These are phyloP conservation scores for Leccinum sublutescens DNA, from an alignment of 768 basidiomycete species.

Conservation along the genomic window DNA sequence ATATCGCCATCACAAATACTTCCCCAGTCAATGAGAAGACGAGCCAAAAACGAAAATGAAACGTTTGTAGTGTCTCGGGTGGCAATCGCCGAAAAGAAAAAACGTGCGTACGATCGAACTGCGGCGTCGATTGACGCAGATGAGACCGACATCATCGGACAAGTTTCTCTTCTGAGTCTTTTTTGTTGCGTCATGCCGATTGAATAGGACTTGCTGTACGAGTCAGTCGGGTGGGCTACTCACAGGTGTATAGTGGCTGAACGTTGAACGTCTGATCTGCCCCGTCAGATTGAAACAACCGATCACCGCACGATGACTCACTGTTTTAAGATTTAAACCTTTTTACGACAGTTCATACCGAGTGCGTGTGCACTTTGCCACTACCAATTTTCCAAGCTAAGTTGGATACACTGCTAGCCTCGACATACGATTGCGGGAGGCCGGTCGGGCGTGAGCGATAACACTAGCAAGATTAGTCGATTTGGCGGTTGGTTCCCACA, in stretches of 20 bases:
- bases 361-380: background rate
- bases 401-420: background rate
- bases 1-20: background rate
- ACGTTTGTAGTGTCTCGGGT: background rate
- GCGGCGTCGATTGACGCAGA: background rate
- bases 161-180: background rate
- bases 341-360: background rate
- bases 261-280: conserved; percentile 11
- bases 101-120: background rate
- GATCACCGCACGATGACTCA: conserved; percentile 3
- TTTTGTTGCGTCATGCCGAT: background rate
- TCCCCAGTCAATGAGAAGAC: background rate
- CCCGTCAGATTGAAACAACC: conserved; percentile 12
- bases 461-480: background rate
- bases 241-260: conserved; percentile 3
- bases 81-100: background rate
- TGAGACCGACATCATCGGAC: conserved; percentile 8
- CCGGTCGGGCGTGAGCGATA: background rate
- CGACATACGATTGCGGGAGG: background rate
- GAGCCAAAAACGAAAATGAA: background rate
- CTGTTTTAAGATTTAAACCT: conserved; percentile 8
- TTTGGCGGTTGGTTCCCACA: background rate
- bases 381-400: background rate
- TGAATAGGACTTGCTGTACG: background rate
- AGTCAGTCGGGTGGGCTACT: background rate